These are phyloP conservation scores for Skeletonema grethae DNA, from an alignment of 108 stramenopile species.

Conservation along the genomic window DNA sequence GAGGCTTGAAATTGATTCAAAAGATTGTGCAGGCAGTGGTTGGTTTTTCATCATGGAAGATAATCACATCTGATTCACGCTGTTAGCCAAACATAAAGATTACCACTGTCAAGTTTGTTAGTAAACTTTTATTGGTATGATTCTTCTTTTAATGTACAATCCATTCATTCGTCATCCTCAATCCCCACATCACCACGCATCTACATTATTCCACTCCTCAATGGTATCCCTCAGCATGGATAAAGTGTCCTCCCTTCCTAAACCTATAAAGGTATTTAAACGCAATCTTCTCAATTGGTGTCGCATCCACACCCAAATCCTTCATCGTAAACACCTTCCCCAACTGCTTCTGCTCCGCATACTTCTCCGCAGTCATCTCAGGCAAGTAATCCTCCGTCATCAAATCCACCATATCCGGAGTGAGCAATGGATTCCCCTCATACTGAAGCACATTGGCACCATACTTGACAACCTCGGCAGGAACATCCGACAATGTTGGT, in stretches of 20 bases:
- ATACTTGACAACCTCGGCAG: slow-evolving; percentile 49
- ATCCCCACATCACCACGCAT: background rate
- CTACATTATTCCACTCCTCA: slow-evolving; percentile 11
- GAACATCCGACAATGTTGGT: slow-evolving; percentile 66
- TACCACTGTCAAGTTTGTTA: slow-evolving; percentile 1
- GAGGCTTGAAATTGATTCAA: too few relatives aligned
- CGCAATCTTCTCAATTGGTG: slow-evolving; percentile 86
- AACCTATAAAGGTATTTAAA: slow-evolving; percentile 89
- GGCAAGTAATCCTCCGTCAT: slow-evolving; percentile 84
- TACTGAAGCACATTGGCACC: slow-evolving; percentile 64
- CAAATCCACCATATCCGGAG: slow-evolving; percentile 76
- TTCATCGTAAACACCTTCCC: slow-evolving; percentile 79
- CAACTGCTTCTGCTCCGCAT: slow-evolving; percentile 47
- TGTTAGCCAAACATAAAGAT: background rate
- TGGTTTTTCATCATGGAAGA: too few relatives aligned
- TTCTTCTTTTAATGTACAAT: background rate
- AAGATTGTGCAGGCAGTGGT: too few relatives aligned
- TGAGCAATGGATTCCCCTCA: slow-evolving; percentile 69
- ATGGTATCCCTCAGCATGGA: slow-evolving; percentile 85
- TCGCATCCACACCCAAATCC: slow-evolving; percentile 82
- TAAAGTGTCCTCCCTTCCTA: slow-evolving; percentile 90
- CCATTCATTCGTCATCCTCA: background rate
- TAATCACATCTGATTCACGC: too few relatives aligned
- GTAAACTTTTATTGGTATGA: background rate
- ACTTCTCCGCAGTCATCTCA: slow-evolving; percentile 66